Conservation (phyloP, 192 early-diverging fungal genomes). For the Piromyces finnis region DNA sequence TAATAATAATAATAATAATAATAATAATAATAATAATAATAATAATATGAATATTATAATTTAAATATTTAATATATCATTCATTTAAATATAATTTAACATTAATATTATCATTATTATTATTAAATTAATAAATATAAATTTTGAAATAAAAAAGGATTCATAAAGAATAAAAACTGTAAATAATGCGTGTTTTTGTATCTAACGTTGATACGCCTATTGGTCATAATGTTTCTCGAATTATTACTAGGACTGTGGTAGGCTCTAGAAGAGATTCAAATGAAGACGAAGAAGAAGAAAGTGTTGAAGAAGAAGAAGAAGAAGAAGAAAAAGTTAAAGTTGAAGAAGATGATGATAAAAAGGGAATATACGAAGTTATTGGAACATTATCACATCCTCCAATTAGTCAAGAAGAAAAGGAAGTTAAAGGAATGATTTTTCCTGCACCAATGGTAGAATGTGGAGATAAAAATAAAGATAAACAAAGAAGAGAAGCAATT, state of each 20-base stretch:
- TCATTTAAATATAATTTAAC: too few species aligned
- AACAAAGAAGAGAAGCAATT: constrained; percentile 21
- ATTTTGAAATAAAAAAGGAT: too few species aligned
- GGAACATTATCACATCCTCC: constrained; percentile 13
- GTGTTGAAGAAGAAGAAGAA: constrained; percentile 8
- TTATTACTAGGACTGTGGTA: constrained; percentile 19
- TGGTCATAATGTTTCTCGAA: constrained; percentile 27
- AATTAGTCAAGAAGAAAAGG: background rate
- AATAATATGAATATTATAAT: too few species aligned
- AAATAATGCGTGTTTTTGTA: constrained; percentile 17
- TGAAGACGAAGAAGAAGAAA: constrained; percentile 7
- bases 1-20: background rate
- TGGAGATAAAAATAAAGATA: constrained; percentile 33
- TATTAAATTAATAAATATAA: too few species aligned
- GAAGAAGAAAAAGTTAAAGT: constrained; percentile 1
- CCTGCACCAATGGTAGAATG: constrained; percentile 26
- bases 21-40: too few species aligned
- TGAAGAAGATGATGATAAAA: background rate
- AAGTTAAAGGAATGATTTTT: background rate
- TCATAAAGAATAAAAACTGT: too few species aligned
- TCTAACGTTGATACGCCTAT: constrained; percentile 28
- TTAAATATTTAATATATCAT: too few species aligned
- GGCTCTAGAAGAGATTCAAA: constrained; percentile 10
- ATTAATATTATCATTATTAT: too few species aligned
- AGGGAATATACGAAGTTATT: constrained; percentile 19